Evolutionary conservation across 2,329 filamentous ascomycete genomes (phyloP), one percentile per base, ranked within the genome.

Genomic region (Cercospora sesami): DNA sequence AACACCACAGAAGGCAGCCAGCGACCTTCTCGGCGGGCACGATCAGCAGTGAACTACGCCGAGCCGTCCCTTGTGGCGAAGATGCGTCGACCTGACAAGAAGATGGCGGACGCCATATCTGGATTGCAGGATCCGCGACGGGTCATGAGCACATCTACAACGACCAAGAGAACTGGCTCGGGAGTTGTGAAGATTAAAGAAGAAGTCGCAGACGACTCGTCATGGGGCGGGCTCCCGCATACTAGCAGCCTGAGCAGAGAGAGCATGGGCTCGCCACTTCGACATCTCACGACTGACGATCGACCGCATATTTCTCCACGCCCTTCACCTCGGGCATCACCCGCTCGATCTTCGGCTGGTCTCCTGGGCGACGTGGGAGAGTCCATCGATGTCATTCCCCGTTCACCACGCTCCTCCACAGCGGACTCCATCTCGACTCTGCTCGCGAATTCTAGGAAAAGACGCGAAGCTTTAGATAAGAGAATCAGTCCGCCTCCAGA

Each of bases 21-120:
- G 18, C 75, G 83, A 36, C 80, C 82, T 10, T 81, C 80, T 2
- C 78, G 83, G 65, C 78, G 83, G 67, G 81, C 81, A 14, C 78
- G 83, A 26, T 75, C 81, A 18, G 79, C 81, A 36, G 82, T 84
- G 60, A 84, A 81, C 74, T 84, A 84, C 68, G 82, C 83, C 12
- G 83, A 84, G 69, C 83, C 83, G 1, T 83, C 78, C 60, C 75
- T 85, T 16, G 77, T 78, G 57, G 80, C 79, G 16, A 85, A 85
- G 72, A 84, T 85, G 82, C 78, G 83, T 21, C 79, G 83, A 28
- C 82, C 83, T 1, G 78, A 78, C 60, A 82, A 83, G 69, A 78
- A 82, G 61, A 74, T 84, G 63, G 80, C 80, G 1, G 82, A 84
- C 71, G 83, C 83, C 1, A 78, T 85, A 5, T 71, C 73, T 48